phyloP scores from a whole-genome alignment of 352 stramenopile species.

The Globisporangium perplexum region DNA sequence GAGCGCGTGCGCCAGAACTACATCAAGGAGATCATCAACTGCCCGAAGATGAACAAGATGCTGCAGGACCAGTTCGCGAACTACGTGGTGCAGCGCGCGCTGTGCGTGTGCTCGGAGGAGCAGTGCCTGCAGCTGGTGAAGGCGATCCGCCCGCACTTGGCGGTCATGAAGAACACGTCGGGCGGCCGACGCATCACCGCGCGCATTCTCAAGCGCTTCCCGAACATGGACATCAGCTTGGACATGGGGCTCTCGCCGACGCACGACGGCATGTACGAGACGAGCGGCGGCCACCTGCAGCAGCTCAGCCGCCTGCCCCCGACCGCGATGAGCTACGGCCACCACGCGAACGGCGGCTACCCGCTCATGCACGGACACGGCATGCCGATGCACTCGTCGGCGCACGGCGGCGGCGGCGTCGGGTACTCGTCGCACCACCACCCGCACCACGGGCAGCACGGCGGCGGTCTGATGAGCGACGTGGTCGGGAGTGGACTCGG shows the following conservation, averaged over 20 bases:
- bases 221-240: constrained; percentile 90
- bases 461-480: constrained; percentile 23
- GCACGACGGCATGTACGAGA: constrained; percentile 28
- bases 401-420: background rate
- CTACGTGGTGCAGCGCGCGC: constrained; percentile 96
- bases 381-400: constrained; percentile 3
- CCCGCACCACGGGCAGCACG: constrained; percentile 30
- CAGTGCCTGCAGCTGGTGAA: constrained; percentile 94
- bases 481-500: constrained; percentile 28
- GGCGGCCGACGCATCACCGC: constrained; percentile 92
- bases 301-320: constrained; percentile 7
- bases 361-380: background rate
- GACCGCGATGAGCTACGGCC: constrained; percentile 3
- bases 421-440: constrained; percentile 23
- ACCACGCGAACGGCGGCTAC: constrained; percentile 5
- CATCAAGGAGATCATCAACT: constrained; percentile 70
- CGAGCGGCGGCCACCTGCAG: constrained; percentile 9
- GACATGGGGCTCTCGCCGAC: constrained; percentile 39
- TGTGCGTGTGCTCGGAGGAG: constrained; percentile 93
- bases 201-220: constrained; percentile 96
- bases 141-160: constrained; percentile 94
- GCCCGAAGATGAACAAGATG: constrained; percentile 89
- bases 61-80: constrained; percentile 98
- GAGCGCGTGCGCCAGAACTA: constrained; percentile 69
- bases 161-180: constrained; percentile 92